A percentile compares a stretch with the other conserved stretches of the same genome.
phyloP scores from a whole-genome alignment of 2,329 filamentous ascomycete species.

The Colletotrichum tanaceti region DNA sequence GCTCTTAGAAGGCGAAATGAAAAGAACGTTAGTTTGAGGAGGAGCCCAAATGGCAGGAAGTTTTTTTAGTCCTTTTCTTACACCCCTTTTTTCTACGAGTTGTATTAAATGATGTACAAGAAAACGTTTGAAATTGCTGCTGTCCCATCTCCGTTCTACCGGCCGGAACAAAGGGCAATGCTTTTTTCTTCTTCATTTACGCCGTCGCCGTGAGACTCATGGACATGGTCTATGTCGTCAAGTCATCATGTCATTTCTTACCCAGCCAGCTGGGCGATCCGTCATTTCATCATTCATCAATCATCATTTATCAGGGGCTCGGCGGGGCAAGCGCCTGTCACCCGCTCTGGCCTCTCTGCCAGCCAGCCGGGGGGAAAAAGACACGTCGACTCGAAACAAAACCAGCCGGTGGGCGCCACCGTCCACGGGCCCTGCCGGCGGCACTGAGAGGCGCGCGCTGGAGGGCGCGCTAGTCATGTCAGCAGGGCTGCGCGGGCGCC shows the following conservation, averaged over 20 bases:
- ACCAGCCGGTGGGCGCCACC: background rate
- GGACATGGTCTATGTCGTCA: background rate
- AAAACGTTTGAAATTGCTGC: slow-evolving; percentile 22
- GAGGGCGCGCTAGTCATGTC: background rate
- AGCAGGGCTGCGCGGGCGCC: background rate
- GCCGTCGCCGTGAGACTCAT: slow-evolving; percentile 8
- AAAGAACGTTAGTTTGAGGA: slow-evolving; percentile 35
- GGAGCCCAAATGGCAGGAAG: slow-evolving; percentile 9
- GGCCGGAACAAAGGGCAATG: background rate
- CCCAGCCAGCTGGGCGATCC: slow-evolving; percentile 26
- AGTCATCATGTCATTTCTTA: background rate
- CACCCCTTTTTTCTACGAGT: slow-evolving; percentile 18
- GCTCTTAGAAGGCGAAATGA: slow-evolving; percentile 36
- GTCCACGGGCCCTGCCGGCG: slow-evolving; percentile 19
- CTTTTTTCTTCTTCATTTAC: background rate
- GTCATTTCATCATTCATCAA: slow-evolving; percentile 1
- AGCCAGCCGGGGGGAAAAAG: background rate
- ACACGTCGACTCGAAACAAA: background rate
- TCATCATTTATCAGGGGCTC: slow-evolving; percentile 1
- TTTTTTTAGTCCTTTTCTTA: slow-evolving; percentile 23
- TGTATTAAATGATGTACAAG: slow-evolving; percentile 40
- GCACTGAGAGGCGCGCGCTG: background rate
- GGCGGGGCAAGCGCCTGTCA: background rate
- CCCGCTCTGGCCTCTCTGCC: background rate
- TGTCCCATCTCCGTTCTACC: background rate